Evolutionary conservation across 495 filamentous ascomycete species (phyloP), one percentile per base, ranked within the genome.

Genomic region (Viridothelium virens): DNA sequence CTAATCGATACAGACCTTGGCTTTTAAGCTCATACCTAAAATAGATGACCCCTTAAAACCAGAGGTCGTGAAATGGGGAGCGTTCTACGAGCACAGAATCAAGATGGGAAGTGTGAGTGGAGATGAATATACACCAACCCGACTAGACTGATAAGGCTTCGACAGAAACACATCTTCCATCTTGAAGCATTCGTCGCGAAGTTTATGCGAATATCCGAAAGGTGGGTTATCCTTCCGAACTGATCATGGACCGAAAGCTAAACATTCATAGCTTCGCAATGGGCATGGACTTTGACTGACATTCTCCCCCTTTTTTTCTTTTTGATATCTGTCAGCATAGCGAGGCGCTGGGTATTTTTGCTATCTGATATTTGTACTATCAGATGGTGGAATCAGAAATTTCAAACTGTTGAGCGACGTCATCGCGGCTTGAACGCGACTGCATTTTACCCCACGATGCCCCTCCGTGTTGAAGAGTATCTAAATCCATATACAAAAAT

Each of bases 141-240:
- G 6, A 53, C 16, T 7, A 31, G 2, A 36, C 44, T 56, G 37
- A 48, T 18, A 39, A 31, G 14, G 16, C 2, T 7, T 31, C 12
- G 11, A n/a, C 62, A 87, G 81, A 98, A 98, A 84, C 87, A 92
- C 34, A 97, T 98, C 59, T 98, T 98, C 76, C 94, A 98, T 70
- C 83, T 98, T 0, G 94, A 98, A 79, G 94, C 94, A 33, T 98
- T 97, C 78, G 93, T 98, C 41, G 93, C 95, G 38, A 96, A 96
- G 79, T 93, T 96, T 74, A 97, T 98, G 91, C 84, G 93, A 69
- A 87, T 98, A 63, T 84, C 93, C 64, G 94, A 98, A 80, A 85
- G 85, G 85, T 87, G 73, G 63, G 80, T 14, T 0, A 1, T 14
- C 41, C 41, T 14, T 69, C 56, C 36, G 2, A 18, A 31, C 56